These are phyloP conservation scores for Tuber indicum DNA, from an alignment of 495 filamentous ascomycete genomes.

Conservation along the genomic window DNA sequence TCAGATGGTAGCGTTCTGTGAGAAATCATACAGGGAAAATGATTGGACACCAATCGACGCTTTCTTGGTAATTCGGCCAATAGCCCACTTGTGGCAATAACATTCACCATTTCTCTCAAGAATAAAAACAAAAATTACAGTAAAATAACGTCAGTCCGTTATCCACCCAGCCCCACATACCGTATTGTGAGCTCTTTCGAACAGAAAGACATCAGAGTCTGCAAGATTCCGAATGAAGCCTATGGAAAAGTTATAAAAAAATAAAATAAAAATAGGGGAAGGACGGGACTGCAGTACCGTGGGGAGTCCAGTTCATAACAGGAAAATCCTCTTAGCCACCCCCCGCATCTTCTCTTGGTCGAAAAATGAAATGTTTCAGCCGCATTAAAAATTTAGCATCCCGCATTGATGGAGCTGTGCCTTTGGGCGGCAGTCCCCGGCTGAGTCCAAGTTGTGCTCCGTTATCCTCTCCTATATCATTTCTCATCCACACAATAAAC, in stretches of 20 bases:
- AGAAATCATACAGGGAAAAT: too few relatives aligned
- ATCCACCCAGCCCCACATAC: neutral
- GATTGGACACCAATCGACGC: too few relatives aligned
- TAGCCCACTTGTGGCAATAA: neutral
- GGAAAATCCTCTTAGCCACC: neutral
- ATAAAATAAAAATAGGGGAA: too few relatives aligned
- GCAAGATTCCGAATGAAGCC: neutral
- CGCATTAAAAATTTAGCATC: neutral
- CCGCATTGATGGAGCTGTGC: neutral
- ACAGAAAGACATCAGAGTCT: neutral
- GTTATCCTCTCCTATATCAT: neutral
- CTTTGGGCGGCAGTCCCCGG: neutral
- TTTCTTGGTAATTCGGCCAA: neutral
- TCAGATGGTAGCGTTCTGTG: too few relatives aligned
- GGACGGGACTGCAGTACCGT: neutral
- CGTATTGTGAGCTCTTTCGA: neutral
- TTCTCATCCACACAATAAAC: neutral
- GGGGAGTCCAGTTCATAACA: too few relatives aligned
- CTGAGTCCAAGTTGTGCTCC: neutral
- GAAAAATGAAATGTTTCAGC: neutral
- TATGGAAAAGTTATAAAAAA: neutral
- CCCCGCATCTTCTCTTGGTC: neutral
- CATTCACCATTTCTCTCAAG: neutral
- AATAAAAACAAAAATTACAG: neutral
- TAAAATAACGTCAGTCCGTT: neutral